Base-by-base conservation (phyloP, 768 basidiomycete species). In the Tylopilus sp. region DNA sequence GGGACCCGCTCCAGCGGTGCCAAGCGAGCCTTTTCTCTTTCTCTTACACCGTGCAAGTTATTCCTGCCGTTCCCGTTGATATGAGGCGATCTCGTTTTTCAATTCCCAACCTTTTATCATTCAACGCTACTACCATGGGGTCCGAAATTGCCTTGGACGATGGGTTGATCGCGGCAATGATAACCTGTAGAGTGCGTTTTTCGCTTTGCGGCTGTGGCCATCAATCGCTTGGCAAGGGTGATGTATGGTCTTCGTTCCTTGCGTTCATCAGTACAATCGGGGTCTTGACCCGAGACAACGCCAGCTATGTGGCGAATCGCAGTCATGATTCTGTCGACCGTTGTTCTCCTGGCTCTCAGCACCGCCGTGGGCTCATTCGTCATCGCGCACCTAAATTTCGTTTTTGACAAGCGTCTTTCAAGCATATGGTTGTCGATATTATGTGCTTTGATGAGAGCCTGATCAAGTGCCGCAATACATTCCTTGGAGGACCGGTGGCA, bases 351-450 rank as follows among this genome's bases (percentile, higher is more conserved):
- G 23, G 17, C 38, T 28, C 18, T 49, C 15, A 49, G 40, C 10
- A 49, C 48, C 13, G 31, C 31, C n/a, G 40, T 49, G 20, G 26
- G 48, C 23, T 42, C 3, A 12, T 21, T 35, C 21, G 22, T 18
- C 3, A 7, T 15, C 35, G 40, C 12, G 3, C 17, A n/a, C 17
- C 21, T 17, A 22, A 36, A 35, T 22, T 8, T 6, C 20, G 25
- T 18, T 41, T 12, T 22, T 42, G 22, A 49, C 6, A 10, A n/a
- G 28, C 28, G 28, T n/a, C 8, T 35, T 35, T 26, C 11, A 41
- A 49, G 48, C 48, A 49, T 30, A 25, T 30, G 42, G 28, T 43
- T 6, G 42, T 43, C 42, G 42, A 43, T 28, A 43, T 43, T 13
- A 26, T 43, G 26, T 26, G 42, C 2, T 5, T 28, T 15, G 25